Evolutionary conservation across 495 filamentous ascomycete genomes (phyloP).

Genomic region (Achaetomiella virescens): DNA sequence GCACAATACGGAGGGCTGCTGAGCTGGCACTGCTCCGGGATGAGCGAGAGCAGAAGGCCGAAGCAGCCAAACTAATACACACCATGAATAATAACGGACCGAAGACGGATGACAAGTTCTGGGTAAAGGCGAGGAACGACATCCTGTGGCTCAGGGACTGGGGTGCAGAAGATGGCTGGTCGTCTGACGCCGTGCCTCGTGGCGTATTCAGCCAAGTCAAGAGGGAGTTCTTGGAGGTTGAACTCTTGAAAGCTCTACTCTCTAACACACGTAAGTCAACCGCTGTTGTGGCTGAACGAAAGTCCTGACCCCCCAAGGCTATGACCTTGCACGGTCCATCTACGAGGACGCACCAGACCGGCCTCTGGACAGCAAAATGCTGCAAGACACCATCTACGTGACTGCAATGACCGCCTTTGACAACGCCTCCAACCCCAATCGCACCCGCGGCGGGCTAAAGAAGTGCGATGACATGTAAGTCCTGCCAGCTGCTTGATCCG

Average conservation of each 20-base stretch:
- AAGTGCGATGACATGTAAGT: constrained; percentile 77
- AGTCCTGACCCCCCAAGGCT: constrained; percentile 45
- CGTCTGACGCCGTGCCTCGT: constrained; percentile 29
- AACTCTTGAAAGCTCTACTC: constrained; percentile 68
- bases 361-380: constrained; percentile 44
- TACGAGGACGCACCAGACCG: constrained; percentile 53
- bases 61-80: constrained; percentile 58
- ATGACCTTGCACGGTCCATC: constrained; percentile 59
- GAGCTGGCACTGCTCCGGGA: constrained; percentile 53
- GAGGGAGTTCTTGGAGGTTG: constrained; percentile 58
- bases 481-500: background rate
- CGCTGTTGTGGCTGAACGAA: background rate
- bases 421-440: constrained; percentile 84
- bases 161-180: constrained; percentile 48
- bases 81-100: constrained; percentile 43
- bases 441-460: constrained; percentile 74
- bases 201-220: constrained; percentile 70
- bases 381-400: constrained; percentile 61
- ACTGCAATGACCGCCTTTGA: constrained; percentile 72
- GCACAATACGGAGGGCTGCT: constrained; percentile 53
- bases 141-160: constrained; percentile 79
- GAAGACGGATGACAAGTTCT: constrained; percentile 59
- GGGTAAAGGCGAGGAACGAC: constrained; percentile 58
- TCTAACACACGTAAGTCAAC: constrained; percentile 55
- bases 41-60: constrained; percentile 58